Evolutionary conservation across 2,329 filamentous ascomycete species (phyloP).

Genomic region (Microsporum ferrugineum): DNA sequence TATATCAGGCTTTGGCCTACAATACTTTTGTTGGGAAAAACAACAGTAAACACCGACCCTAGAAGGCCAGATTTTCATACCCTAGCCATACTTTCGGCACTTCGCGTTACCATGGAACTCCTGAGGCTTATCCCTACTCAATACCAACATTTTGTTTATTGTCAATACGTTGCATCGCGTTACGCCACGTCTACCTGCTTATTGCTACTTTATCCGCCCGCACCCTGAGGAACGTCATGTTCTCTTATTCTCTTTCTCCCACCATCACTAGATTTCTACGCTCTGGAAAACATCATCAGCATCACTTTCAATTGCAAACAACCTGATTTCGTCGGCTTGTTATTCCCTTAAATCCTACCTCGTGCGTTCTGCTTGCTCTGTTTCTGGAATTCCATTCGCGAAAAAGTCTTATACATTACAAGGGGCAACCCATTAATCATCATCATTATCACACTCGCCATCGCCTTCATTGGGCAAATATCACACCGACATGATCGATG

Average conservation of each 20-base stretch:
- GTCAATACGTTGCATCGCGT: neutral
- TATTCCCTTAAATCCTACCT: neutral
- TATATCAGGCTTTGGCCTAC: neutral
- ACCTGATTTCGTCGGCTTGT: neutral
- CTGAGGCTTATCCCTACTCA: neutral
- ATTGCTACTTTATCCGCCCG: neutral
- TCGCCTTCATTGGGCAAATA: neutral
- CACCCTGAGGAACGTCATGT: neutral
- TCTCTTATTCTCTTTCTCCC: neutral
- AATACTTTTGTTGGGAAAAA: neutral
- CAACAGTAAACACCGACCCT: neutral
- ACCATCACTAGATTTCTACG: constrained; percentile 2
- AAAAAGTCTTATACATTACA: constrained; percentile 20
- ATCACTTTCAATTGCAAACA: neutral
- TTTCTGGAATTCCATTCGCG: constrained; percentile 5
- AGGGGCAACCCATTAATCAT: constrained; percentile 26
- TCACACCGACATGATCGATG: neutral
- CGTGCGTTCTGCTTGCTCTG: neutral
- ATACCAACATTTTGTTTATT: neutral
- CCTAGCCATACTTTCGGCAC: neutral
- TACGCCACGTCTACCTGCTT: neutral
- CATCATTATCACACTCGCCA: constrained; percentile 16
- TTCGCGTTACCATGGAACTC: neutral
- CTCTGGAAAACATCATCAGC: neutral
- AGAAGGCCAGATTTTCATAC: neutral